Evolutionary conservation across 805 yeast genomes (phyloP), one percentile per base, ranked within the genome.

Genomic region (Teunomyces cretensis): DNA sequence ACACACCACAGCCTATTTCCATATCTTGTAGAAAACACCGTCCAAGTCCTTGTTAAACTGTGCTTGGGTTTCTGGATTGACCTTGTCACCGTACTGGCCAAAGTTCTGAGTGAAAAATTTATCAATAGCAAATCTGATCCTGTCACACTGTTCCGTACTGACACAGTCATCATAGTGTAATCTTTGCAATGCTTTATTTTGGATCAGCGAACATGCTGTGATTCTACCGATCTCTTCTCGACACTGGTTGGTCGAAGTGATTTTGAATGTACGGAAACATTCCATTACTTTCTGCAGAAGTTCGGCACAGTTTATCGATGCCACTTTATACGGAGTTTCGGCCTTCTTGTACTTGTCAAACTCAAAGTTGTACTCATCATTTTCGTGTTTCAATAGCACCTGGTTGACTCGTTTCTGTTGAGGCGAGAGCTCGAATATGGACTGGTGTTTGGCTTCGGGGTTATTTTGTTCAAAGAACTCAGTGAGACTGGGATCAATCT

Each of bases 291-390:
- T 57, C 24, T 64, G 55, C 43, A 68, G 72, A 9, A 72, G 47
- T 50, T 72, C 76, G 2, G 74, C 64, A 47, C 77, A 72, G 53
- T 72, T 72, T 38, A 70, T 56, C 19, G 55, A 43, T 1, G 67
- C 49, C 1, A 61, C 74, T 24, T 55, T 54, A 22, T 57, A 53
- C 0, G 51, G 46, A 15, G 51, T 54, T 42, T 67, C 63, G 16
- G 54, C 43, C 27, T 50, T 57, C 48, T 70, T 70, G 47, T 68
- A 67, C 4, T 49, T 43, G 6, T 61, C 71, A 32, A 67, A 58
- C 14, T 65, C 64, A 42, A 55, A 60, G 31, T 54, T 47, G 48
- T 61, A 64, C 6, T 47, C 42, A 11, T 36, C 36, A n/a, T 48
- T 46, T 17, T 54, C 50, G 27, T 58, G 42, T 22, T 46, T 48